Conservation (phyloP, 2,329 filamentous ascomycete species). For the Sclerotinia nivalis region DNA sequence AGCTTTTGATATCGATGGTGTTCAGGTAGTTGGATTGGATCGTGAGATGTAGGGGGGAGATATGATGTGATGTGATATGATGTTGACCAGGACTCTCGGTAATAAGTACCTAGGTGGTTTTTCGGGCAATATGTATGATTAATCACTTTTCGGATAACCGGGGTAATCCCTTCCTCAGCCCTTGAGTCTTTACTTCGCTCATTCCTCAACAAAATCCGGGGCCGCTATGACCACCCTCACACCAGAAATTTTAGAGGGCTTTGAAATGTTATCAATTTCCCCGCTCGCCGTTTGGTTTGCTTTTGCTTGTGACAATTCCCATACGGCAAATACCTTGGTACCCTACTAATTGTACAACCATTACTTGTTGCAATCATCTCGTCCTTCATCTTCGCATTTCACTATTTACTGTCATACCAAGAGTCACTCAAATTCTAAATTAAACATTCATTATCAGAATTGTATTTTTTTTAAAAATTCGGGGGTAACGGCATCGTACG, state of each 20-base stretch:
- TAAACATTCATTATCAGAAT: neutral
- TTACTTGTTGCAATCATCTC: neutral
- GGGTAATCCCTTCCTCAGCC: neutral
- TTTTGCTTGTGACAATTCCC: conserved; percentile 12
- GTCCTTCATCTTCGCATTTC: neutral
- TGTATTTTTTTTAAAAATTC: neutral
- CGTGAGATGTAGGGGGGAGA: too few relatives aligned
- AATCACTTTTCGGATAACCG: neutral
- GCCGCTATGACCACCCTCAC: conserved; percentile 6
- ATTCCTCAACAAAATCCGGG: conserved; percentile 11
- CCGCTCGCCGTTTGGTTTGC: neutral
- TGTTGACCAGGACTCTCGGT: too few relatives aligned
- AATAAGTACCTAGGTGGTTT: neutral
- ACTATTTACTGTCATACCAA: neutral
- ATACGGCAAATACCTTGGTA: neutral
- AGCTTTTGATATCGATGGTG: neutral
- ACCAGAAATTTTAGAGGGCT: conserved; percentile 3
- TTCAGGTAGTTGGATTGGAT: neutral
- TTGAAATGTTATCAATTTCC: neutral
- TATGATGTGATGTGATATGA: too few relatives aligned
- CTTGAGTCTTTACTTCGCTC: neutral
- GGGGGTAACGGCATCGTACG: neutral
- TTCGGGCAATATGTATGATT: neutral
- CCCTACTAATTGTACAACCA: neutral
- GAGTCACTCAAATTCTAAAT: neutral